Conservation (phyloP, 345 rosid species). For the Murraya paniculata region DNA sequence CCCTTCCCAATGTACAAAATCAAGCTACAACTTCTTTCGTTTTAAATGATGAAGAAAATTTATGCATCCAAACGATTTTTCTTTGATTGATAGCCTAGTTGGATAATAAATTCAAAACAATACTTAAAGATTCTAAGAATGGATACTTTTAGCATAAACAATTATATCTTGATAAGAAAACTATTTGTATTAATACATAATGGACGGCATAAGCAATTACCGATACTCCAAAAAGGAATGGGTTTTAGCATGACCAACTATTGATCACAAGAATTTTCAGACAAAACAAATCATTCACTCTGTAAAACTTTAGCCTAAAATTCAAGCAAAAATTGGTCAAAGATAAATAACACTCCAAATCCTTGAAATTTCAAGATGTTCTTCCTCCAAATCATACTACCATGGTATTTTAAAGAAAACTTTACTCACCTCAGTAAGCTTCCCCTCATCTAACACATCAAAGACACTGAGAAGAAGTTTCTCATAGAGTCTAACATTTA, state of each 20-base stretch:
- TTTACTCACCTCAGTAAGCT: conserved; percentile 78
- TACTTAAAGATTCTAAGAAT: not conserved
- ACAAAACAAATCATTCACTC: not conserved
- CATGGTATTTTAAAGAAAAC: conserved; percentile 4
- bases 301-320: not conserved
- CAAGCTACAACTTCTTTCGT: not conserved
- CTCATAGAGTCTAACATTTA: conserved; percentile 85
- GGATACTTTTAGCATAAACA: not conserved
- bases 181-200: no score
- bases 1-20: not conserved
- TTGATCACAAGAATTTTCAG: not conserved
- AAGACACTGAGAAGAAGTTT: conserved; percentile 90
- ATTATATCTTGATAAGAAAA: not conserved
- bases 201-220: not conserved
- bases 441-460: conserved; percentile 93
- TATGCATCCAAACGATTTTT: not conserved
- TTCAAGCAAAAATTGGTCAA: conserved; percentile 8
- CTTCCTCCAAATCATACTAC: conserved; percentile 10
- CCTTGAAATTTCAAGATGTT: not conserved
- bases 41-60: not conserved
- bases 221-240: not conserved
- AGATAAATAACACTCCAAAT: not conserved
- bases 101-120: not conserved
- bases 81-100: not conserved
- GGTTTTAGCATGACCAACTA: not conserved